phyloP scores from a whole-genome alignment of 2,329 filamentous ascomycete species.

The Microdochium bolleyi region DNA sequence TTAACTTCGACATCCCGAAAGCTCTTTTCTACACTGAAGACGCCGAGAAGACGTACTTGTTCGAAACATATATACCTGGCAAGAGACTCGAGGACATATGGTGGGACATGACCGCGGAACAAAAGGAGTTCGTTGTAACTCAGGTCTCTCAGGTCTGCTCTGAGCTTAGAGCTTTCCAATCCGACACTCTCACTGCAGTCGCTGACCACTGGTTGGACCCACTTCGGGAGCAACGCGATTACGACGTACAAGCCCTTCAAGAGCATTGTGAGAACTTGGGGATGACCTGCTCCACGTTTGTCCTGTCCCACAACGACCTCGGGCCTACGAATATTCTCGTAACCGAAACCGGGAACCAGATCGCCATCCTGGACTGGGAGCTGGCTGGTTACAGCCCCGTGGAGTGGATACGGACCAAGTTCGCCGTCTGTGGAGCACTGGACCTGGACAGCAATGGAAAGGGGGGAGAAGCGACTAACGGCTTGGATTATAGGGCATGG shows the following conservation, averaged over 20 bases:
- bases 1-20: constrained; percentile 1
- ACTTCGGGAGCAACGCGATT: constrained; percentile 1
- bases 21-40: constrained; percentile 1
- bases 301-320: constrained; percentile 7
- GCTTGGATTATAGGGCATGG: not conserved
- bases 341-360: constrained; percentile 1
- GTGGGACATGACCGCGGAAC: constrained; percentile 3
- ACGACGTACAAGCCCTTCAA: constrained; percentile 1
- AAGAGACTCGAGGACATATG: constrained; percentile 6
- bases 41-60: not conserved
- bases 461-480: not conserved
- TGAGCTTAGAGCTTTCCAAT: constrained; percentile 2
- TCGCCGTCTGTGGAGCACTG: constrained; percentile 1
- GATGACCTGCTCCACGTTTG: constrained; percentile 2
- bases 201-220: constrained; percentile 7
- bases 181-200: constrained; percentile 1
- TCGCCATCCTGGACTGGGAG: constrained; percentile 4
- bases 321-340: constrained; percentile 7
- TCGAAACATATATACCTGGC: constrained; percentile 4
- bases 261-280: constrained; percentile 5
- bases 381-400: constrained; percentile 1
- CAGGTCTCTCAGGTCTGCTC: constrained; percentile 2
- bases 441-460: not conserved
- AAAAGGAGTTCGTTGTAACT: constrained; percentile 1
- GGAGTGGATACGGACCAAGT: constrained; percentile 1